phyloP scores from a whole-genome alignment of 768 basidiomycete species.

The Erythrobasidium yunnanense region DNA sequence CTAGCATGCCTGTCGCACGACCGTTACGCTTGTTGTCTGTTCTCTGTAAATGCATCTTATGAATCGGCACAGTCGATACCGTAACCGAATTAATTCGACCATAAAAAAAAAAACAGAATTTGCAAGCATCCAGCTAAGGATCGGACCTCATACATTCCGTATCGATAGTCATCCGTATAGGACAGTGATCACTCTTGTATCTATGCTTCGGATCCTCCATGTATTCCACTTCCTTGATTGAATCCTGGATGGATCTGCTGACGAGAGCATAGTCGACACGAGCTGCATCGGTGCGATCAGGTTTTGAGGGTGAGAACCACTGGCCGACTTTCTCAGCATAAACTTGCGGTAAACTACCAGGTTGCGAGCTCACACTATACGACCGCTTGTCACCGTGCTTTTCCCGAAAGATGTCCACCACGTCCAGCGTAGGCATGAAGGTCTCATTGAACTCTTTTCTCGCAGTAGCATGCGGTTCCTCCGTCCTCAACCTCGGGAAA shows the following conservation, averaged over 20 bases:
- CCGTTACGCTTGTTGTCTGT: no score
- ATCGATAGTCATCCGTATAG: conserved; percentile 12
- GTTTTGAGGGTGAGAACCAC: conserved; percentile 32
- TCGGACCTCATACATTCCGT: no score
- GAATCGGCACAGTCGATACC: no score
- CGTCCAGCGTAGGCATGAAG: conserved; percentile 27
- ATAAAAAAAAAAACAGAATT: no score
- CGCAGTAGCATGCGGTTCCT: conserved; percentile 30
- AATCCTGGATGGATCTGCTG: neutral
- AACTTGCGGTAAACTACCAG: neutral
- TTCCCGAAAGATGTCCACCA: conserved; percentile 30
- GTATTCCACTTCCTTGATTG: conserved; percentile 5
- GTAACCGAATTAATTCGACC: no score
- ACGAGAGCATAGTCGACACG: conserved; percentile 34
- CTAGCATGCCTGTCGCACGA: no score
- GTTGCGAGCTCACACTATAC: conserved; percentile 25
- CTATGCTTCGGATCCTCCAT: conserved; percentile 23
- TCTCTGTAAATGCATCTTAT: no score
- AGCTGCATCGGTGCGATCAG: conserved; percentile 28
- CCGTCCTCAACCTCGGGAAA: conserved; percentile 31
- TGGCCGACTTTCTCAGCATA: neutral
- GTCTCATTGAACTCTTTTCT: conserved; percentile 33
- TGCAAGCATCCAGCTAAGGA: no score
- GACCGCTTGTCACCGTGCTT: conserved; percentile 26
- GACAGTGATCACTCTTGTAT: conserved; percentile 27